Base-by-base conservation (phyloP, 768 basidiomycete genomes). In the Lactifluus echinatus region DNA sequence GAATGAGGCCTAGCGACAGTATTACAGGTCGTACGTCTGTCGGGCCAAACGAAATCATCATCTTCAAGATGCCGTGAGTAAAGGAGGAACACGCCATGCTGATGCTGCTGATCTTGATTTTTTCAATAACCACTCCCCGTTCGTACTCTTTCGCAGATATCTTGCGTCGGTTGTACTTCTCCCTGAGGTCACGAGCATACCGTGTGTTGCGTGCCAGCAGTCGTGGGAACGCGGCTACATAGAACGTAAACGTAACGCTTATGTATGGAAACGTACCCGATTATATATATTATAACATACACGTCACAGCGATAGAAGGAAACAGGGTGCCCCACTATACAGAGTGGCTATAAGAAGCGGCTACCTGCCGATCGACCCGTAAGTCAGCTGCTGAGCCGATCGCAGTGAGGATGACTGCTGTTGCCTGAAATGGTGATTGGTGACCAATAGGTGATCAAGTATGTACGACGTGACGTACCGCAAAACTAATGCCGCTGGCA, bases 201-300 rank as follows among this genome's bases (percentile, higher is more conserved):
- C 76, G 69, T 0, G 88, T 90, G 65, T 91, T 89, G 2, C 87
- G 78, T 1, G 88, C 89, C n/a, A n/a, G n/a, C 2, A 92, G 78
- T 7, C 87, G 81, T 1, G 89, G 89, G 66, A 91, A 90, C 7
- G 80, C 64, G 1, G 87, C 88, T 0, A 84, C 80, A 62, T 84
- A 92, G 69, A 92, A 91, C 0, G 89, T 87, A 11, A 89, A 76
- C 0, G 89, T 88, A 1, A 87, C 87, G 0, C 87, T 87, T 8
- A 90, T 87, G 60, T 89, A 91, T 76, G 1, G 81, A 76, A 45
- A 89, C 81, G 70, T 85, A 90, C 4, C 86, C 84, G 26, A 87
- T 70, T 76, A 91, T 87, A 67, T 83, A 90, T 1, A 91, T 68
- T 0, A 72, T 84, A 86, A 91, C 90, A 71, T 79, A 19, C 62